Conservation (phyloP, 2,329 filamentous ascomycete genomes). For the Diaporthe helianthi region DNA sequence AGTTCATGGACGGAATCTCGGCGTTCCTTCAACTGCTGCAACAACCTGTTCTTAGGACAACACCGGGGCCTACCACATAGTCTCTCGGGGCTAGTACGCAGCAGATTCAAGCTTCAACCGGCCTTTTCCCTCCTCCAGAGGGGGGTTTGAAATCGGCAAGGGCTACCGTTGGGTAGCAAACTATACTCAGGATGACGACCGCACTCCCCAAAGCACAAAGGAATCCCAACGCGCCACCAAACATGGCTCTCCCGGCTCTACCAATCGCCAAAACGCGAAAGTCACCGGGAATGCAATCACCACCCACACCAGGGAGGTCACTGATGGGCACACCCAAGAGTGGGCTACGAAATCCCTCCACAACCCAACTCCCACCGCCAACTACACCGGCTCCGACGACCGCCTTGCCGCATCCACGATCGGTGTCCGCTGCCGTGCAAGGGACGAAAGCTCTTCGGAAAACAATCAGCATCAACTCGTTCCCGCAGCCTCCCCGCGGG, state of each 20-base stretch:
- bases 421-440: conserved; percentile 59
- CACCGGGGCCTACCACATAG: neutral
- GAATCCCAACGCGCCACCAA: conserved; percentile 74
- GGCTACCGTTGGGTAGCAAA: conserved; percentile 32
- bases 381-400: conserved; percentile 59
- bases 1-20: conserved; percentile 26
- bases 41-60: neutral
- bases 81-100: neutral
- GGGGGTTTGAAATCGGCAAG: neutral
- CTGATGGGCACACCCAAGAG: conserved; percentile 61
- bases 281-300: conserved; percentile 43
- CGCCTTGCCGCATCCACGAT: conserved; percentile 62
- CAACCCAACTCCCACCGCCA: conserved; percentile 57
- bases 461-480: conserved; percentile 91
- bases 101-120: neutral
- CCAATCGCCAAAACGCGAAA: conserved; percentile 77
- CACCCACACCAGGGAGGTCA: conserved; percentile 51
- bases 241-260: conserved; percentile 74
- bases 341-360: conserved; percentile 65
- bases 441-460: conserved; percentile 77
- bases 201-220: conserved; percentile 72
- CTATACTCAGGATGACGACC: conserved; percentile 56
- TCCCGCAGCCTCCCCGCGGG: conserved; percentile 85
- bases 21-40: neutral
- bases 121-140: neutral